These are phyloP conservation scores for Syzygium aromaticum DNA, from an alignment of 345 rosid genomes.

Conservation along the genomic window DNA sequence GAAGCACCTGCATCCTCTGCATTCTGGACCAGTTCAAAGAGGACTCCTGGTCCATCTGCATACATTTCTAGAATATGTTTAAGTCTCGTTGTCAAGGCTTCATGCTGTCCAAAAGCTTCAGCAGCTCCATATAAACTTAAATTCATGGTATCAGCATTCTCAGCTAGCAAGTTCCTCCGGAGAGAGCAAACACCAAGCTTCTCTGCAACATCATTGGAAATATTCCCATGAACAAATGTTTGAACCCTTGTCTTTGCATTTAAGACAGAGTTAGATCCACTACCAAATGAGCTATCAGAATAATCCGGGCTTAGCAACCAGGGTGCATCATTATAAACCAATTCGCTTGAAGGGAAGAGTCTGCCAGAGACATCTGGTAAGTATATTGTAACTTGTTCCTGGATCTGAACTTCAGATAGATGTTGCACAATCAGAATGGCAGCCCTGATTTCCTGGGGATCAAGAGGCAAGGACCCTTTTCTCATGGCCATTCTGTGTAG, in stretches of 20 bases:
- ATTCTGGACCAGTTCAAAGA: slow-evolving; percentile 90
- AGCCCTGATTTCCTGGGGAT: slow-evolving; percentile 69
- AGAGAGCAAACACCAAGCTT: slow-evolving; percentile 93
- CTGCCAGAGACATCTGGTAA: slow-evolving; percentile 82
- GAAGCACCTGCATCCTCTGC: slow-evolving; percentile 99
- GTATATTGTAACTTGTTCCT: slow-evolving; percentile 52
- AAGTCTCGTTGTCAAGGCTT: slow-evolving; percentile 92
- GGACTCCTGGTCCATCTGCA: slow-evolving; percentile 97
- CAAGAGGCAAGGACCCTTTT: slow-evolving; percentile 69
- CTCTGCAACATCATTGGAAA: slow-evolving; percentile 93
- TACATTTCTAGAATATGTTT: slow-evolving; percentile 97
- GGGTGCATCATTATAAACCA: slow-evolving; percentile 95
- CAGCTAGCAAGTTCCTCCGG: slow-evolving; percentile 89
- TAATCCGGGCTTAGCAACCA: slow-evolving; percentile 82
- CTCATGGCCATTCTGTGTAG: slow-evolving; percentile 66
- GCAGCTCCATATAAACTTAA: slow-evolving; percentile 89
- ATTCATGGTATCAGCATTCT: slow-evolving; percentile 97
- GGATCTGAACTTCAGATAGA: slow-evolving; percentile 70
- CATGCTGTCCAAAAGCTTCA: slow-evolving; percentile 99
- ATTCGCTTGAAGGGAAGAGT: slow-evolving; percentile 61
- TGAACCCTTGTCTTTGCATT: slow-evolving; percentile 60
- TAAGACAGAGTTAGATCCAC: slow-evolving; percentile 42
- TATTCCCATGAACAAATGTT: slow-evolving; percentile 80
- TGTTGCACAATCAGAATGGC: slow-evolving; percentile 80
- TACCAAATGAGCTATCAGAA: slow-evolving; percentile 35